These are phyloP conservation scores for Ceriops tagal DNA, from an alignment of 345 rosid genomes.

Conservation along the genomic window DNA sequence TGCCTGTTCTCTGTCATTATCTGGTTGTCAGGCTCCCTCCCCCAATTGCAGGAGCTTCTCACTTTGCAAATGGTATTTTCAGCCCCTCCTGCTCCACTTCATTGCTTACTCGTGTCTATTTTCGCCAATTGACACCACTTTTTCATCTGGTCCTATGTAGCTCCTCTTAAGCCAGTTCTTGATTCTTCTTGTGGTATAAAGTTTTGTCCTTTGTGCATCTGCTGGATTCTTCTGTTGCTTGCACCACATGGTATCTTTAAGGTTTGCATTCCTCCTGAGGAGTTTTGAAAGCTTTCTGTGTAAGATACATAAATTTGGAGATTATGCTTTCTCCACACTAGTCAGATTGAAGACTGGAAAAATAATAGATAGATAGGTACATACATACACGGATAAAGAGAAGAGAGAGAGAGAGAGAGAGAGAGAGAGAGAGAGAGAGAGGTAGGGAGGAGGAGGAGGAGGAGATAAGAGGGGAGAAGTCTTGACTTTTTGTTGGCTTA, in stretches of 20 bases:
- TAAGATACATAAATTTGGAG: background rate
- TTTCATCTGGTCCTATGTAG: constrained; percentile 16
- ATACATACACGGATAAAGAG: too few relatives aligned
- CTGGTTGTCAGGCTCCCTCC: constrained; percentile 12
- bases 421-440: too few relatives aligned
- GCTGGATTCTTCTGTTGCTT: background rate
- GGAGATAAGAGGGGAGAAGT: too few relatives aligned
- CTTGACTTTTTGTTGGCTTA: too few relatives aligned
- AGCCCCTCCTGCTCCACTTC: background rate
- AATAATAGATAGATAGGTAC: background rate
- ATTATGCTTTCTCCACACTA: background rate
- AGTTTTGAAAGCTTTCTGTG: background rate
- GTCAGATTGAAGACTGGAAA: background rate
- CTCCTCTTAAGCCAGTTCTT: constrained; percentile 16
- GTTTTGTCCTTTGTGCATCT: background rate
- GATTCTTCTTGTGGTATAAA: constrained; percentile 2
- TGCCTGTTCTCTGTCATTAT: constrained; percentile 17
- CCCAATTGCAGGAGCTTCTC: constrained; percentile 15
- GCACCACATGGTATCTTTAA: constrained; percentile 11
- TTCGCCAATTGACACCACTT: constrained; percentile 12
- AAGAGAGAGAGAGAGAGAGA: too few relatives aligned
- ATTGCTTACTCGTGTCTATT: constrained; percentile 3
- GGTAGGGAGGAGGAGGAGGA: too few relatives aligned
- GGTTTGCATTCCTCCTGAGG: constrained; percentile 2
- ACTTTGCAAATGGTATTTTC: background rate